Evolutionary conservation across 2,329 filamentous ascomycete genomes (phyloP).

Genomic region (Aspergillus alliaceus): DNA sequence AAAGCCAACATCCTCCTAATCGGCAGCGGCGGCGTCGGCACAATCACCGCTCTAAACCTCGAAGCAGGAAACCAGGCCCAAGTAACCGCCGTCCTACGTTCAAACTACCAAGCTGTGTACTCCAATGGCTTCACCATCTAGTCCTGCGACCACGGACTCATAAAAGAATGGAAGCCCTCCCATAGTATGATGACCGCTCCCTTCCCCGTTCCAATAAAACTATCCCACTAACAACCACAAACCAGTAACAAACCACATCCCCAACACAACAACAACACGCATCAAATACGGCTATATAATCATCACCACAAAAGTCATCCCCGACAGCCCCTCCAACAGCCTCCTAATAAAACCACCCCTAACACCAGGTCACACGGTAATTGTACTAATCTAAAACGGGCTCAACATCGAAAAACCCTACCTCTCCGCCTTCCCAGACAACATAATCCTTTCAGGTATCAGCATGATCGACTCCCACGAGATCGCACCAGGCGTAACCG

Average conservation of each 20-base stretch:
- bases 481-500: slow-evolving; percentile 46
- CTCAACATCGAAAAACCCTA: slow-evolving; percentile 63
- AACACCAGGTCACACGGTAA: slow-evolving; percentile 50
- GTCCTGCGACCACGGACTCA: slow-evolving; percentile 55
- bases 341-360: slow-evolving; percentile 55
- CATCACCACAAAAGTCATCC: slow-evolving; percentile 60
- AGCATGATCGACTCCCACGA: slow-evolving; percentile 56
- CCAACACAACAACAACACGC: slow-evolving; percentile 29
- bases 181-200: slow-evolving; percentile 16
- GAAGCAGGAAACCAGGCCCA: slow-evolving; percentile 51
- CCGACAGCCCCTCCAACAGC: slow-evolving; percentile 53
- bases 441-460: slow-evolving; percentile 55
- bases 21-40: slow-evolving; percentile 57
- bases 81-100: slow-evolving; percentile 57
- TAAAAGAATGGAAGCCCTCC: slow-evolving; percentile 53
- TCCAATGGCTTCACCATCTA: slow-evolving; percentile 55
- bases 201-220: not conserved
- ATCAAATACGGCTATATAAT: slow-evolving; percentile 56
- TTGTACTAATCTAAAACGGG: slow-evolving; percentile 63
- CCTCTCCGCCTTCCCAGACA: slow-evolving; percentile 51
- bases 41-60: slow-evolving; percentile 57
- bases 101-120: slow-evolving; percentile 53
- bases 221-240: not conserved
- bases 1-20: slow-evolving; percentile 48
- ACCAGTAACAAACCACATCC: slow-evolving; percentile 34